Evolutionary conservation across 2,329 filamentous ascomycete genomes (phyloP), one percentile per base, ranked within the genome.

Genomic region (Fusarium sp.): DNA sequence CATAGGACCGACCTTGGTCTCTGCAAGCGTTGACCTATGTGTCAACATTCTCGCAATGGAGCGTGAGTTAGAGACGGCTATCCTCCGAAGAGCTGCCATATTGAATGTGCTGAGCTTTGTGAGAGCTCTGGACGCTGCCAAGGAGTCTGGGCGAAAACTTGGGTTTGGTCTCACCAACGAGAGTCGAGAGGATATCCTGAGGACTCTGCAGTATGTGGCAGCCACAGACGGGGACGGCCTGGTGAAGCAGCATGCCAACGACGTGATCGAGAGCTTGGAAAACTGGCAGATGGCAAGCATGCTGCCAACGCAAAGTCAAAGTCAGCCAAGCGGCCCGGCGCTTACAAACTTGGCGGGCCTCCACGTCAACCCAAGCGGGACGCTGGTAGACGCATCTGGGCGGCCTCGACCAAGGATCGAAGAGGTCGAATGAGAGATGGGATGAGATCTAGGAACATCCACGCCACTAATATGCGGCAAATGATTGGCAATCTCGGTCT

Each of bases 191-290:
- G 90, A 94, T 63, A 87, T 94, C n/a, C 81, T 87, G 74, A 85
- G 88, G 56, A 88, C 92, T 11, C 79, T 94, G 44, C 81, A 82
- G 60, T 94, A 94, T 80, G 85, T 93, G n/a, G 85, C 86, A 8
- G 85, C 83, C 42, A 91, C 90, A 27, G 93, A 95, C 80, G 87
- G 85, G 27, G 93, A 95, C 78, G 91, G 88, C 0, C 81, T 95
- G 46, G 92, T 93, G 12, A 87, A 87, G 70, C 87, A 91, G 74
- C 92, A 94, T 80, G 92, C 92, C 3, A 83, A 82, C 35, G 91
- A 91, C 74, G 91, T 92, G n/a, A 80, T 91, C 12, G 92, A 94
- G 79, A 92, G 89, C 57, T 78, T 94, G 69, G 87, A 91, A 73
- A 89, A 87, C 66, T 92, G 90, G 88, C 85, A 87, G 66, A 81